phyloP scores from a whole-genome alignment of 345 rosid genomes.

The Lepidium sativum region DNA sequence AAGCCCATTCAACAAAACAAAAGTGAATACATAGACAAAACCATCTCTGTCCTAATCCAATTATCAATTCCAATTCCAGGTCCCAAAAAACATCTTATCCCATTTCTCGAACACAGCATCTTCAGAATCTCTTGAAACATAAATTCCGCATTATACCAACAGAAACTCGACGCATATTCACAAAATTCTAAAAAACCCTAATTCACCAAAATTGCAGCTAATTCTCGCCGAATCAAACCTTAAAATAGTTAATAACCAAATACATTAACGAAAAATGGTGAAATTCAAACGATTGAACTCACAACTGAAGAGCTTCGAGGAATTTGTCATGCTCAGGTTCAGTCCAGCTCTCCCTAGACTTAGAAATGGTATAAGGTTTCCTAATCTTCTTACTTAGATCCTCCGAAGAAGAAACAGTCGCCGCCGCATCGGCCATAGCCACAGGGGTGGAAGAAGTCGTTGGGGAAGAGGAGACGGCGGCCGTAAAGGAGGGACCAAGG shows the following conservation, averaged over 20 bases:
- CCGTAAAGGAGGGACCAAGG: constrained; percentile 37
- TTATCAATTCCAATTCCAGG: not conserved
- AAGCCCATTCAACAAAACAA: not conserved
- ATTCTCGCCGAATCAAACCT: not conserved
- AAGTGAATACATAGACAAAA: not conserved
- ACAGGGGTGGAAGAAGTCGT: constrained; percentile 20
- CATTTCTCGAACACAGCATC: not conserved
- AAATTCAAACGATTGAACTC: constrained; percentile 9
- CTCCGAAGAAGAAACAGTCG: constrained; percentile 40
- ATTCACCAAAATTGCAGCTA: not conserved
- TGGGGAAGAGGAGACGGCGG: constrained; percentile 20
- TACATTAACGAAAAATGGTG: not conserved
- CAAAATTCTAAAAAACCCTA: constrained; percentile 18
- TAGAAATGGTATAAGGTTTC: constrained; percentile 80
- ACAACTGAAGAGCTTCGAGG: constrained; percentile 92
- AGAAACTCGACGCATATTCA: not conserved
- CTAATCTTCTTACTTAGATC: constrained; percentile 66
- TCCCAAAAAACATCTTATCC: not conserved
- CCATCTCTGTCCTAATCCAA: not conserved
- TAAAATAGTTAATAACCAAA: not conserved
- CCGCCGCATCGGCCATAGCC: constrained; percentile 25
- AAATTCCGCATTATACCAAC: not conserved
- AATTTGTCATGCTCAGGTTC: constrained; percentile 97
- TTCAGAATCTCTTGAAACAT: not conserved
- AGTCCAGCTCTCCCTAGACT: constrained; percentile 94